These are phyloP conservation scores for Podospora pseudocomata DNA, from an alignment of 495 filamentous ascomycete species.

Conservation along the genomic window DNA sequence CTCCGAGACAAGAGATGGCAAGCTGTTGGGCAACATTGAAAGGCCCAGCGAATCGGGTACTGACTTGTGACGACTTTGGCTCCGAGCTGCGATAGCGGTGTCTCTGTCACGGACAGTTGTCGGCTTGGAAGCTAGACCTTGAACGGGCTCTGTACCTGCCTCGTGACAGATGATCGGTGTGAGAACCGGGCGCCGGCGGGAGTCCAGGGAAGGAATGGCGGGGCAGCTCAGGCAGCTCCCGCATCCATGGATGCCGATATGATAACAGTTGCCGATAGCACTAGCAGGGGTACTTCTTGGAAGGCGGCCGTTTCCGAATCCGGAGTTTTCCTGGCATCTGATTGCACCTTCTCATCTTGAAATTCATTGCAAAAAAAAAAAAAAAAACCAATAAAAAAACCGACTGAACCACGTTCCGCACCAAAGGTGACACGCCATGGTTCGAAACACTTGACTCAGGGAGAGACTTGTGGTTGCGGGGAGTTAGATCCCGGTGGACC, in stretches of 20 bases:
- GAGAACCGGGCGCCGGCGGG: conserved; percentile 3
- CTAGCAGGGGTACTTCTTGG: background rate
- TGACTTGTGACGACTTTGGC: background rate
- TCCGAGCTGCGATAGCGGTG: background rate
- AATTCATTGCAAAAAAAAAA: background rate
- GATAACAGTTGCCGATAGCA: conserved; percentile 9
- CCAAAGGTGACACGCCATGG: background rate
- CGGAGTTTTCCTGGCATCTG: background rate
- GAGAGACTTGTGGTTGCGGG: background rate
- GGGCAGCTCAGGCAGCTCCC: conserved; percentile 5
- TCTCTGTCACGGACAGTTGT: background rate
- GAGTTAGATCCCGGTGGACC: background rate
- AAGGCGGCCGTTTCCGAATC: conserved; percentile 4
- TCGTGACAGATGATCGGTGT: conserved; percentile 18
- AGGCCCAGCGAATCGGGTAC: conserved; percentile 6
- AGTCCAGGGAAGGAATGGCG: conserved; percentile 2
- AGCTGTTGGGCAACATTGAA: background rate
- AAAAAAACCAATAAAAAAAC: no score
- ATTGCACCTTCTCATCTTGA: background rate
- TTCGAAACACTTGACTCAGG: background rate
- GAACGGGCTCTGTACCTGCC: conserved; percentile 12
- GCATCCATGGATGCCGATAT: background rate
- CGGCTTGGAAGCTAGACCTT: conserved; percentile 2
- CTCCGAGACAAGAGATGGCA: conserved; percentile 16
- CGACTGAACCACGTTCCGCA: no score